These are phyloP conservation scores for Rhodotorula sp. DNA, from an alignment of 1,284 basidiomycete species.

Conservation along the genomic window DNA sequence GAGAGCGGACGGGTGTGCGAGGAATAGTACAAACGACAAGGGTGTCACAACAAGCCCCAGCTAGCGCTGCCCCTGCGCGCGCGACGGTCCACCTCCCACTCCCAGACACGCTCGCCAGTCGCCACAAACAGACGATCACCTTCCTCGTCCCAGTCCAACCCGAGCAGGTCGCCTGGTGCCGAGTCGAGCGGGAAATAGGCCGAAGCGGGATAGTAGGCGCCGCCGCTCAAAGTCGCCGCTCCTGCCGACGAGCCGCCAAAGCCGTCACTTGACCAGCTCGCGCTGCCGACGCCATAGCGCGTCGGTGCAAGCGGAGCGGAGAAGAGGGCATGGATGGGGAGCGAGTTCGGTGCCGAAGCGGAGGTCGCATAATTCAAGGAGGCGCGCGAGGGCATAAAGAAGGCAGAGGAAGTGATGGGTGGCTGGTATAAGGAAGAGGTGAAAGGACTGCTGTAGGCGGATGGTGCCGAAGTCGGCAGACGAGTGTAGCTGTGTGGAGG, in stretches of 20 bases:
- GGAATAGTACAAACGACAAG: no score
- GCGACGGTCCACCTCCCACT: constrained; percentile 34
- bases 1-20: no score
- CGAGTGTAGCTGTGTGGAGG: no score
- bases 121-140: constrained; percentile 35
- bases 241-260: neutral
- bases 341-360: neutral
- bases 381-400: neutral
- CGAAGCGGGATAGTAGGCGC: constrained; percentile 4
- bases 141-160: constrained; percentile 37
- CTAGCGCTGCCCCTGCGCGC: constrained; percentile 20
- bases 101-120: constrained; percentile 30
- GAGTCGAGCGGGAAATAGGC: constrained; percentile 34
- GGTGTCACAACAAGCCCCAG: constrained; percentile 11
- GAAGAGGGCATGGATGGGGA: neutral
- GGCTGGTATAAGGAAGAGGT: neutral
- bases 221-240: neutral
- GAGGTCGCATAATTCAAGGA: neutral
- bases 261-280: no score
- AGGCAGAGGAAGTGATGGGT: neutral
- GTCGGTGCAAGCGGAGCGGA: neutral
- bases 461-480: neutral
- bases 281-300: no score
- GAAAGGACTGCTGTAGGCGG: neutral
- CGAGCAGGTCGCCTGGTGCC: constrained; percentile 30